A percentile compares a stretch with the other conserved stretches of the same genome.
Conservation (phyloP, 345 rosid genomes). For the Bruguiera sexangula region DNA sequence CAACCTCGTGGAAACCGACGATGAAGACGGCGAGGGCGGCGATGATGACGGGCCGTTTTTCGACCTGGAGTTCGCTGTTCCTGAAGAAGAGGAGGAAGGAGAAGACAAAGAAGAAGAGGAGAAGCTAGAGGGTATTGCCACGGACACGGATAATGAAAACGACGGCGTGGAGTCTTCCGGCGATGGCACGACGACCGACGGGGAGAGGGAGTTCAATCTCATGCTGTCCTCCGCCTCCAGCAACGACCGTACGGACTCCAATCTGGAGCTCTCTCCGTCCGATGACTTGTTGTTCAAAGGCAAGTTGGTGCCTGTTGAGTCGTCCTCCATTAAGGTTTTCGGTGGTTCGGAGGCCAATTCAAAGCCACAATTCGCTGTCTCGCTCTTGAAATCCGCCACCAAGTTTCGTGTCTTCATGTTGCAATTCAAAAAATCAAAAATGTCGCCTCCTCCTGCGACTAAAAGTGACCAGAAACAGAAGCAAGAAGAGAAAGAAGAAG, state of each 20-base stretch:
- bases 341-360: slow-evolving; percentile 36
- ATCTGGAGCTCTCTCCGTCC: slow-evolving; percentile 52
- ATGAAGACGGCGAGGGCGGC: slow-evolving; percentile 22
- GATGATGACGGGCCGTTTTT: slow-evolving; percentile 86
- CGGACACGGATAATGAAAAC: slow-evolving; percentile 21
- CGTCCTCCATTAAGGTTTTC: slow-evolving; percentile 27
- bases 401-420: slow-evolving; percentile 76
- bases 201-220: slow-evolving; percentile 53
- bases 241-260: slow-evolving; percentile 47
- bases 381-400: slow-evolving; percentile 75
- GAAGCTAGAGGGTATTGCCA: slow-evolving; percentile 15
- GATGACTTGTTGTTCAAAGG: slow-evolving; percentile 81
- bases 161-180: slow-evolving; percentile 15
- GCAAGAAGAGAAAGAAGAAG: slow-evolving; percentile 25
- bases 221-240: slow-evolving; percentile 62
- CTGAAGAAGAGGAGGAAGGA: slow-evolving; percentile 47
- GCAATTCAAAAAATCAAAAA: slow-evolving; percentile 51
- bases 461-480: slow-evolving; percentile 7
- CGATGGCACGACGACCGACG: slow-evolving; percentile 8
- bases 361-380: slow-evolving; percentile 57
- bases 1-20: slow-evolving; percentile 31
- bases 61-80: slow-evolving; percentile 78
- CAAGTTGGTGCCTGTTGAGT: slow-evolving; percentile 51
- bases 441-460: neutral
- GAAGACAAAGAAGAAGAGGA: slow-evolving; percentile 22